phyloP scores from a whole-genome alignment of 495 filamentous ascomycete genomes.

The Penicillium nucicola region DNA sequence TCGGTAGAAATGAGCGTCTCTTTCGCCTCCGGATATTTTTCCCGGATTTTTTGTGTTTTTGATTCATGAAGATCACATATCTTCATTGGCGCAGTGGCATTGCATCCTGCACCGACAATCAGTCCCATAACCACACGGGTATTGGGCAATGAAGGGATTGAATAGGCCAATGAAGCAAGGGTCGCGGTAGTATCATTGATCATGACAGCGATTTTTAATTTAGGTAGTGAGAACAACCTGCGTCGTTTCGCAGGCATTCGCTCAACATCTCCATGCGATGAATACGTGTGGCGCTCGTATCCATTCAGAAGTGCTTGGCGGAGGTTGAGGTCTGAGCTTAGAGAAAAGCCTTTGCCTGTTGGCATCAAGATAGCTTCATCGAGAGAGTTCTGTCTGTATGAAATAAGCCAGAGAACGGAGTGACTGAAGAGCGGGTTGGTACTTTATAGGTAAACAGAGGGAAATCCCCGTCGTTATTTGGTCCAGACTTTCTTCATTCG shows the following conservation, averaged over 20 bases:
- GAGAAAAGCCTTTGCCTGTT: constrained; percentile 79
- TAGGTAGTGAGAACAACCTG: constrained; percentile 49
- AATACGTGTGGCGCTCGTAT: constrained; percentile 53
- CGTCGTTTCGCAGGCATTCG: constrained; percentile 25
- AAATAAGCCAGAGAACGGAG: neutral
- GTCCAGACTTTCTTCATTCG: constrained; percentile 29
- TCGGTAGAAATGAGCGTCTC: constrained; percentile 73
- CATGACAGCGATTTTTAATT: constrained; percentile 64
- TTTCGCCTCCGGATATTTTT: constrained; percentile 34
- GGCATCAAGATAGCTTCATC: constrained; percentile 70
- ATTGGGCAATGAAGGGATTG: constrained; percentile 51
- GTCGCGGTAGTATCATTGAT: constrained; percentile 75
- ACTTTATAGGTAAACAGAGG: constrained; percentile 80
- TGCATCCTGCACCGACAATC: constrained; percentile 74
- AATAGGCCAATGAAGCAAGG: constrained; percentile 66
- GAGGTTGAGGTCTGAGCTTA: constrained; percentile 64
- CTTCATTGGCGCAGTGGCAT: constrained; percentile 68
- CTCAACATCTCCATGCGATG: constrained; percentile 19
- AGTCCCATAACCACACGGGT: constrained; percentile 69
- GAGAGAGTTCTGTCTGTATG: constrained; percentile 60
- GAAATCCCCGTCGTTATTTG: constrained; percentile 69
- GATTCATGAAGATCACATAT: constrained; percentile 54
- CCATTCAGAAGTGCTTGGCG: constrained; percentile 59
- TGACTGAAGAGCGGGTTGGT: constrained; percentile 9
- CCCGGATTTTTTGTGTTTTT: constrained; percentile 42